A percentile compares a stretch with the other conserved stretches of the same genome.
Conservation (phyloP, 148 eudicot genomes). For the Pharnaceum exiguum region DNA sequence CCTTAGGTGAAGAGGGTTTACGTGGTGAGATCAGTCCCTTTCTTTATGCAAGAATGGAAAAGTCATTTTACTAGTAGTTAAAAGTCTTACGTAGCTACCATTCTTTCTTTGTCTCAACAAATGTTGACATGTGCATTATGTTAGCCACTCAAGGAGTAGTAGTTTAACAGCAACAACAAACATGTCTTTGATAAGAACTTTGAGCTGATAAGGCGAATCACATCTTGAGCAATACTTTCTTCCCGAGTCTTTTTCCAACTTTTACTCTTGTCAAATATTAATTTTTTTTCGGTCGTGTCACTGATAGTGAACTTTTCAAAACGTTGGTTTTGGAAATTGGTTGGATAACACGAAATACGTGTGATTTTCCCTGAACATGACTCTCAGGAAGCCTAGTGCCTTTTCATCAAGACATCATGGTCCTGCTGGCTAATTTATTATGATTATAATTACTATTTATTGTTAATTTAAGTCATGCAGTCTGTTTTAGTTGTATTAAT, state of each 20-base stretch:
- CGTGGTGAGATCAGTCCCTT: no score
- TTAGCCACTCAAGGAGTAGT: no score
- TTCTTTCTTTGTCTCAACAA: no score
- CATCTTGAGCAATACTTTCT: not conserved
- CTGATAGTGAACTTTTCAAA: not conserved
- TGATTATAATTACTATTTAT: no score
- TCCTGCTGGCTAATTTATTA: not conserved
- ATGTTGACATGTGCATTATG: no score
- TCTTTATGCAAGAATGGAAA: no score
- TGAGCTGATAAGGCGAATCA: not conserved
- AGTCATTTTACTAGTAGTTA: no score
- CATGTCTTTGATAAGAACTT: not conserved
- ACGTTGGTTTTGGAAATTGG: not conserved
- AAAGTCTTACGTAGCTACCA: no score
- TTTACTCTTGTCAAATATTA: not conserved
- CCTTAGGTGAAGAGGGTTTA: no score
- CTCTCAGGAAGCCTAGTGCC: not conserved
- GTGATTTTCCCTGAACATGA: not conserved
- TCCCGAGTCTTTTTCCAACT: not conserved
- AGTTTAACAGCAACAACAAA: no score
- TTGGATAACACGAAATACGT: slow-evolving; percentile 5
- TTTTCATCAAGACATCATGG: not conserved
- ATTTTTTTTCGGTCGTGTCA: not conserved
- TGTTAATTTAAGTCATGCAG: slow-evolving; percentile 10
- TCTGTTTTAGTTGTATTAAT: slow-evolving; percentile 8